These are phyloP conservation scores for Puccinia hordei DNA, from an alignment of 1,284 basidiomycete species.

Conservation along the genomic window DNA sequence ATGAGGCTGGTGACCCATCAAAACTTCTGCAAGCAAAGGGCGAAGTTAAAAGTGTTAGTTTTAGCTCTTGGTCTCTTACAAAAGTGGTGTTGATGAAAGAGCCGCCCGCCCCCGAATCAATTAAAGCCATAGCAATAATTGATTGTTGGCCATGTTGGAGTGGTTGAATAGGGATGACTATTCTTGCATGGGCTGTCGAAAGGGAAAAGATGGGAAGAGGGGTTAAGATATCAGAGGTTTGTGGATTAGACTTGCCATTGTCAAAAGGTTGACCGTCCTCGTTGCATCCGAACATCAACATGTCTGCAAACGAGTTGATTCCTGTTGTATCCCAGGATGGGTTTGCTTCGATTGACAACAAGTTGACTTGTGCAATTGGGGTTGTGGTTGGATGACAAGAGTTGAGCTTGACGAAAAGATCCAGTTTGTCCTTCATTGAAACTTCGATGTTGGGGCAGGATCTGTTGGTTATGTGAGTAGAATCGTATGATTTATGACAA, in stretches of 20 bases:
- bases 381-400: not conserved
- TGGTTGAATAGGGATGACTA: not conserved
- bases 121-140: not conserved
- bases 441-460: conserved; percentile 16
- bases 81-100: conserved; percentile 23
- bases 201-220: no score
- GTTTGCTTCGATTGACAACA: not conserved
- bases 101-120: conserved; percentile 23
- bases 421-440: not conserved
- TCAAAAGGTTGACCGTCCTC: not conserved
- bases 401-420: not conserved
- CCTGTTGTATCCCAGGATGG: not conserved
- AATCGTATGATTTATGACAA: conserved; percentile 14
- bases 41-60: not conserved
- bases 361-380: not conserved
- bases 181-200: no score
- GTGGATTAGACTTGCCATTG: conserved; percentile 6
- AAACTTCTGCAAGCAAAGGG: conserved; percentile 17
- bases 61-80: not conserved
- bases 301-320: not conserved
- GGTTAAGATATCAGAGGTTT: not conserved
- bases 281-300: conserved; percentile 19
- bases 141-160: not conserved
- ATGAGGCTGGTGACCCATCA: conserved; percentile 6
- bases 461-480: no score